Evolutionary conservation across 2,329 filamentous ascomycete genomes (phyloP).

Genomic region (Penicillium sp.): DNA sequence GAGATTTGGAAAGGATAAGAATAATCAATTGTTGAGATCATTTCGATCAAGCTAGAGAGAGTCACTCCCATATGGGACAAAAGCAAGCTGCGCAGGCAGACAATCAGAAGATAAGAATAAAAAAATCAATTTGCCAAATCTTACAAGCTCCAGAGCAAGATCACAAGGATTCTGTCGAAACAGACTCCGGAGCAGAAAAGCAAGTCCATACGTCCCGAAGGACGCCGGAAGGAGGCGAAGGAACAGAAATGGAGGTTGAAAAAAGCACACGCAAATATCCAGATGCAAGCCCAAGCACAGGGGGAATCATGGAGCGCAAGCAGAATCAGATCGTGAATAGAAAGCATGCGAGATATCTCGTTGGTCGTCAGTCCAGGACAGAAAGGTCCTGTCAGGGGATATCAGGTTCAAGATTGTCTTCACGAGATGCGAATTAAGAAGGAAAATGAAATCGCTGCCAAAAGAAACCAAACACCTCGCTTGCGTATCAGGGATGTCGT

Average conservation of each 20-base stretch:
- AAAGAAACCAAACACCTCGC: conserved; percentile 27
- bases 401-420: conserved; percentile 11
- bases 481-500: conserved; percentile 23
- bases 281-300: conserved; percentile 13
- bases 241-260: conserved; percentile 5
- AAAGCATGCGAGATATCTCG: conserved; percentile 5
- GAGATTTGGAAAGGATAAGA: not conserved
- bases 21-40: conserved; percentile 6
- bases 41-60: conserved; percentile 1
- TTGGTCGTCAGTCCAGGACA: not conserved
- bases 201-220: conserved; percentile 12
- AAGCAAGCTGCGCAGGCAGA: not conserved
- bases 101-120: conserved; percentile 9
- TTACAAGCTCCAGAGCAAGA: conserved; percentile 10
- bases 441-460: conserved; percentile 16
- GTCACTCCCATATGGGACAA: conserved; percentile 1
- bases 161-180: conserved; percentile 6
- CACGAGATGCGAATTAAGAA: conserved; percentile 10
- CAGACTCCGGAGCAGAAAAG: conserved; percentile 10
- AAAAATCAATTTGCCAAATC: conserved; percentile 2
- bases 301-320: conserved; percentile 11
- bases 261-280: conserved; percentile 11
- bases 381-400: not conserved
- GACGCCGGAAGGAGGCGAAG: conserved; percentile 10
- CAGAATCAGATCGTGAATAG: conserved; percentile 12